A percentile compares a stretch with the other conserved stretches of the same genome.
Conservation (phyloP, 345 rosid genomes). For the Eucalyptus pauciflora region DNA sequence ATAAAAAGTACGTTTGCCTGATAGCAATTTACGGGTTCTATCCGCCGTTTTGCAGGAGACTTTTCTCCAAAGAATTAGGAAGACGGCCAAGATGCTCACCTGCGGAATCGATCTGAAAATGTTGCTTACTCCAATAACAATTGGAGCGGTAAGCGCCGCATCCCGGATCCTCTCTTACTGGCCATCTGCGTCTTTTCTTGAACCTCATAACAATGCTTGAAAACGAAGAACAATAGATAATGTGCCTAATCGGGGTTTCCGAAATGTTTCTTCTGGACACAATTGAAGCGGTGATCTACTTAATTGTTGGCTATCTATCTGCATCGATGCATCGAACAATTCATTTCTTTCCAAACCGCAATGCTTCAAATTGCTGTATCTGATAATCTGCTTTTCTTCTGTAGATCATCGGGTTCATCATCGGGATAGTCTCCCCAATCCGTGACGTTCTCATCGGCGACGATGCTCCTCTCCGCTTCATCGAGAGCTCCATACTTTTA, state of each 20-base stretch:
- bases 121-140: constrained; percentile 21
- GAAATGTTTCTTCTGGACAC: background rate
- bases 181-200: background rate
- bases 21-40: background rate
- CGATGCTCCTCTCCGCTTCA: constrained; percentile 19
- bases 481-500: constrained; percentile 12
- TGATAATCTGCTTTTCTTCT: background rate
- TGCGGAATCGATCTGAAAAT: constrained; percentile 6
- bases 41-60: background rate
- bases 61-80: background rate
- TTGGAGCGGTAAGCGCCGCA: constrained; percentile 9
- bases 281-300: background rate
- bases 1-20: background rate
- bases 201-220: background rate
- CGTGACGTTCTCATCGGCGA: constrained; percentile 15
- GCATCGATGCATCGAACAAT: background rate
- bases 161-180: background rate
- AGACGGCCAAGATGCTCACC: background rate
- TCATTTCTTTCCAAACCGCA: background rate
- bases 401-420: constrained; percentile 23
- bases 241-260: background rate
- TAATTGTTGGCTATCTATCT: background rate
- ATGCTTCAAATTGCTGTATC: background rate
- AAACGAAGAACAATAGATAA: background rate
- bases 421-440: constrained; percentile 19